These are phyloP conservation scores for Agaricus sinodeliciosus DNA, from an alignment of 768 basidiomycete genomes.

Conservation along the genomic window DNA sequence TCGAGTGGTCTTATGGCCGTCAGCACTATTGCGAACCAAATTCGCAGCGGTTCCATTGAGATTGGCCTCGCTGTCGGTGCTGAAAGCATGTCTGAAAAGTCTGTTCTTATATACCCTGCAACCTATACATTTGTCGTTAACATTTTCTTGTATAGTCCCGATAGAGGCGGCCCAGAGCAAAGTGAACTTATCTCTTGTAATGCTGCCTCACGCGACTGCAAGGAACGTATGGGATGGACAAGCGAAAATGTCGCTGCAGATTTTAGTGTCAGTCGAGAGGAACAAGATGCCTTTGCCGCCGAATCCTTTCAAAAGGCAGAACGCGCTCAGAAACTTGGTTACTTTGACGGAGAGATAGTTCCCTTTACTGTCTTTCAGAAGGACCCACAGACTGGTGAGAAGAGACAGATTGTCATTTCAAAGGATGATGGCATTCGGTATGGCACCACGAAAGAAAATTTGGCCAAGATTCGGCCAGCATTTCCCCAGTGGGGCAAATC, in stretches of 20 bases:
- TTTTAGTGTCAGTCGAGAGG: constrained; percentile 62
- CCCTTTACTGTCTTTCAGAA: constrained; percentile 65
- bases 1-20: constrained; percentile 85
- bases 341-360: constrained; percentile 65
- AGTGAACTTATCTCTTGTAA: constrained; percentile 57
- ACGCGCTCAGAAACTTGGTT: constrained; percentile 58
- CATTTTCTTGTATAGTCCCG: constrained; percentile 40
- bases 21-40: constrained; percentile 69
- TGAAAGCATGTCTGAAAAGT: constrained; percentile 83
- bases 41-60: constrained; percentile 72
- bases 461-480: constrained; percentile 62
- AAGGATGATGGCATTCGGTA: constrained; percentile 77
- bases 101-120: constrained; percentile 15
- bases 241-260: constrained; percentile 80
- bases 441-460: constrained; percentile 60
- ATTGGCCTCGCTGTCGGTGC: constrained; percentile 78
- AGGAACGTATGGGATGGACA: constrained; percentile 84
- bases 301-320: constrained; percentile 76
- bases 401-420: constrained; percentile 45
- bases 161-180: constrained; percentile 51
- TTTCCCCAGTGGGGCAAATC: constrained; percentile 79
- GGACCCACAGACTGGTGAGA: constrained; percentile 47
- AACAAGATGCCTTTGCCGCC: constrained; percentile 73
- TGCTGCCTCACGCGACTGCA: constrained; percentile 51
- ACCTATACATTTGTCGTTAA: background rate